A percentile compares a stretch with the other conserved stretches of the same genome.
These are phyloP conservation scores for Hordeum marinum DNA, from an alignment of 176 grass and related monocot species.

Conservation along the genomic window DNA sequence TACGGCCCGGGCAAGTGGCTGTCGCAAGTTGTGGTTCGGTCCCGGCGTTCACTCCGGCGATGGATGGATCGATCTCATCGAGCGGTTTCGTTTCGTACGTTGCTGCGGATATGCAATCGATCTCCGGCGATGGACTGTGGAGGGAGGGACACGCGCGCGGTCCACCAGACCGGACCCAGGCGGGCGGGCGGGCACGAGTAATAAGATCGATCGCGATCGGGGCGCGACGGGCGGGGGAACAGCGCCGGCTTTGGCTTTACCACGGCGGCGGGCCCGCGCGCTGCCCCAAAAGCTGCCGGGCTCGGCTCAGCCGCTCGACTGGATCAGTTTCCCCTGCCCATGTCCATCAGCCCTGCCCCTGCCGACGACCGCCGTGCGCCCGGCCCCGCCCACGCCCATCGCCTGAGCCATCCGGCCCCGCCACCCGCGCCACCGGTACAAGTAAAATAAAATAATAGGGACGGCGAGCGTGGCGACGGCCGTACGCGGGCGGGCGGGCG, in stretches of 20 bases:
- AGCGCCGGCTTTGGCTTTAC: constrained; percentile 14
- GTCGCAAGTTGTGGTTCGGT: too few species aligned
- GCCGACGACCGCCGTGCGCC: constrained; percentile 46
- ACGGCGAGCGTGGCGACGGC: background rate
- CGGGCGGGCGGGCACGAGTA: background rate
- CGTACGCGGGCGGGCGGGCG: background rate
- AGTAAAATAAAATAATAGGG: background rate
- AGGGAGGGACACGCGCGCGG: background rate
- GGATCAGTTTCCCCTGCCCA: background rate
- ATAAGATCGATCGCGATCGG: background rate
- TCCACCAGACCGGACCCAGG: background rate
- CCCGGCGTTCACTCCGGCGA: background rate
- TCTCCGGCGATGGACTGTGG: too few species aligned
- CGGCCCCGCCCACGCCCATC: constrained; percentile 4
- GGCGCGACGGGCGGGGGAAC: background rate
- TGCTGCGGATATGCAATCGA: too few species aligned
- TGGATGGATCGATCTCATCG: background rate
- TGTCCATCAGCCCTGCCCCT: constrained; percentile 10
- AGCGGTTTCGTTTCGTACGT: background rate
- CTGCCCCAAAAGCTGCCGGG: constrained; percentile 24
- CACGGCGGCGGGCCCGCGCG: background rate
- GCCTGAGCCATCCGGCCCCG: background rate
- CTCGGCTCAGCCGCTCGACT: background rate
- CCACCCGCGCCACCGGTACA: background rate
- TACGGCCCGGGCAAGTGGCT: background rate